phyloP scores from a whole-genome alignment of 2,329 filamentous ascomycete genomes.

The Tolypocladium nubicola region DNA sequence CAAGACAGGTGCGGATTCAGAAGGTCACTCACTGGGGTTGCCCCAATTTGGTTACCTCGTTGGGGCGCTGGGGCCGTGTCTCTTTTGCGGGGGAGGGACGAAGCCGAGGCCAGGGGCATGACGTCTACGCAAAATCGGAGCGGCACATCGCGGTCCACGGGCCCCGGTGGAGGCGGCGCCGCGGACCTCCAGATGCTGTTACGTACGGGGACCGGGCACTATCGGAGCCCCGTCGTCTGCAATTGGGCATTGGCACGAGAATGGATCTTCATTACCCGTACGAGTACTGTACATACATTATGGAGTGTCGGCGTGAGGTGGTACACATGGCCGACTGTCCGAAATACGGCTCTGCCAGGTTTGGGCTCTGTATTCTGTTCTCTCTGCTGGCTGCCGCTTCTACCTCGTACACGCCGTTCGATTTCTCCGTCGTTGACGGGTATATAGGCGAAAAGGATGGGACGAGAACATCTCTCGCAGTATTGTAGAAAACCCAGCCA shows the following conservation, averaged over 20 bases:
- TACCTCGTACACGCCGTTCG: too few relatives aligned
- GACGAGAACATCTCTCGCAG: background rate
- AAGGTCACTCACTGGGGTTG: background rate
- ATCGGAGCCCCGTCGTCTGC: background rate
- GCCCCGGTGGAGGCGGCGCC: background rate
- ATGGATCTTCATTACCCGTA: background rate
- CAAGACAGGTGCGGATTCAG: background rate
- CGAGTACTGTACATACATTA: too few relatives aligned
- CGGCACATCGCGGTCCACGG: constrained; percentile 1
- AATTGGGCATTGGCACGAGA: background rate
- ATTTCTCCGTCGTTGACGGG: background rate
- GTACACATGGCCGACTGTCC: too few relatives aligned
- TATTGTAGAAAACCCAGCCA: background rate
- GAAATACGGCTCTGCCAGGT: too few relatives aligned
- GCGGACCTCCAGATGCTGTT: background rate
- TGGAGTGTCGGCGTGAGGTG: background rate
- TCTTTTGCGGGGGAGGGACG: background rate
- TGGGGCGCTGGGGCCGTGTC: background rate
- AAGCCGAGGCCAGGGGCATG: background rate
- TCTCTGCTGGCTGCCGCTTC: too few relatives aligned
- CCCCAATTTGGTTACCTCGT: background rate
- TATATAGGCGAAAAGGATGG: background rate
- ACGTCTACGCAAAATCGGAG: background rate
- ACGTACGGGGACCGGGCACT: background rate
- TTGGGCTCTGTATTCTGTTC: too few relatives aligned